These are phyloP conservation scores for Solanum clarkiae DNA, from an alignment of 257 asterid genomes.

Conservation along the genomic window DNA sequence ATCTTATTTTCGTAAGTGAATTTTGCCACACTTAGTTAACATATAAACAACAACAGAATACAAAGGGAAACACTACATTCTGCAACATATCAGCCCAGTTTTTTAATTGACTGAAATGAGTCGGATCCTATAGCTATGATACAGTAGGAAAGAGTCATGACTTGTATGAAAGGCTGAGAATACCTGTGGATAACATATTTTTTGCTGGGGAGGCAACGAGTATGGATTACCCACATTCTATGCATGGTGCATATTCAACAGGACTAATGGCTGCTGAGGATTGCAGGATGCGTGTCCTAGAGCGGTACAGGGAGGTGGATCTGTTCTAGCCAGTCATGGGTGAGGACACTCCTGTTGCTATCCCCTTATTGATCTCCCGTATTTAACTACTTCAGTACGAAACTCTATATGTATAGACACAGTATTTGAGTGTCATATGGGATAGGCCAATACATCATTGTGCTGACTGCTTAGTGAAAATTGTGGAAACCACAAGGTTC, in stretches of 20 bases:
- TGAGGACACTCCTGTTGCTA: conserved; percentile 43
- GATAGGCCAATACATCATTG: neutral
- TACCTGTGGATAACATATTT: conserved; percentile 75
- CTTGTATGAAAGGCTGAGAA: conserved; percentile 62
- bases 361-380: conserved; percentile 65
- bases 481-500: conserved; percentile 19
- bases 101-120: too few relatives aligned
- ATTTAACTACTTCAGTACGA: conserved; percentile 9
- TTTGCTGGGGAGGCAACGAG: conserved; percentile 94
- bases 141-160: conserved; percentile 71
- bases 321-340: conserved; percentile 65
- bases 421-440: neutral
- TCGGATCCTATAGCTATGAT: conserved; percentile 87
- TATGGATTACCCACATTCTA: conserved; percentile 65
- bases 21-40: too few relatives aligned
- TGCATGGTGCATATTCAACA: conserved; percentile 84
- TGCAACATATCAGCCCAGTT: too few relatives aligned
- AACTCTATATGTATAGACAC: neutral
- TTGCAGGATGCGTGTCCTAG: conserved; percentile 84
- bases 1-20: too few relatives aligned
- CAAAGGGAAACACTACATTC: too few relatives aligned
- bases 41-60: too few relatives aligned
- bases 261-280: conserved; percentile 87
- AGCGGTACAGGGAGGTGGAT: conserved; percentile 70
- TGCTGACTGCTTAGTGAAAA: conserved; percentile 44